These are phyloP conservation scores for Brassica carinata DNA, from an alignment of 345 rosid genomes.

Conservation along the genomic window DNA sequence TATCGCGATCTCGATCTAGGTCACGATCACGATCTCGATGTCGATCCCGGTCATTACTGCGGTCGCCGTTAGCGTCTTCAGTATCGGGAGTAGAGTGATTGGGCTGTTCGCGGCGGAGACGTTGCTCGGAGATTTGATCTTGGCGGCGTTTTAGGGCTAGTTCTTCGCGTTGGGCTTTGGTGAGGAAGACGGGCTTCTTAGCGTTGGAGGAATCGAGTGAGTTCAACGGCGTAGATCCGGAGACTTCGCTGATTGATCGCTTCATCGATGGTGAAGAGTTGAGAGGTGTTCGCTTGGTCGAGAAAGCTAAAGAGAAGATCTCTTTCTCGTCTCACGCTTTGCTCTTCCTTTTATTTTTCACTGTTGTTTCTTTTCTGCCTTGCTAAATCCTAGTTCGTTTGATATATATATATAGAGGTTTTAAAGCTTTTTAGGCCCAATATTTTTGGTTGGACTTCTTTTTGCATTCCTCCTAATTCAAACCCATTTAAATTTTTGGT, in stretches of 20 bases:
- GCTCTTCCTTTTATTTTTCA: not conserved
- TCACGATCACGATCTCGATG: constrained; percentile 5
- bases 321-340: not conserved
- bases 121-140: constrained; percentile 52
- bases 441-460: not conserved
- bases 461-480: not conserved
- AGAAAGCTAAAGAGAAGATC: constrained; percentile 30
- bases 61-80: constrained; percentile 24
- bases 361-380: not conserved
- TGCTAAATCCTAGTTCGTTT: not conserved
- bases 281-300: constrained; percentile 44
- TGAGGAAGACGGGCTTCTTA: constrained; percentile 59
- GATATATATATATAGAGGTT: not conserved
- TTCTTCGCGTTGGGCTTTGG: constrained; percentile 64
- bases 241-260: constrained; percentile 40
- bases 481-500: too few relatives aligned
- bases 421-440: constrained; percentile 1
- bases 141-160: constrained; percentile 88
- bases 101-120: constrained; percentile 45
- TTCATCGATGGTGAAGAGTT: constrained; percentile 38
- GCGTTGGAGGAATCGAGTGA: constrained; percentile 24
- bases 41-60: constrained; percentile 29
- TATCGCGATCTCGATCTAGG: constrained; percentile 44
- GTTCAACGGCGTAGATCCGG: constrained; percentile 27
- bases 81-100: constrained; percentile 33